Percentiles rank a stretch among this genome's conserved stretches.
Conservation (phyloP, 169 alveolate species). For the Cryptosporidium baileyi region DNA sequence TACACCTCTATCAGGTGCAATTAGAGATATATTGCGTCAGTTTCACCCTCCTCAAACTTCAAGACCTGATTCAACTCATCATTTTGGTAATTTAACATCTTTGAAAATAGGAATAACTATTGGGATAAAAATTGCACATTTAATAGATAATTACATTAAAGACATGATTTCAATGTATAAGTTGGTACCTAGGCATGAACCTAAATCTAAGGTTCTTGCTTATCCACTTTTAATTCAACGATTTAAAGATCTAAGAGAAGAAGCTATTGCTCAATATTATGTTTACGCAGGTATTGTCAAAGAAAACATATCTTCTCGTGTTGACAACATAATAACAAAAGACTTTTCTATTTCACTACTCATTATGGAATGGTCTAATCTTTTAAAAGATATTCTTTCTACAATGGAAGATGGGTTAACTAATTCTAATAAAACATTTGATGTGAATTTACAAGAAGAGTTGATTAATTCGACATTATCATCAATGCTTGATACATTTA, state of each 20-base stretch:
- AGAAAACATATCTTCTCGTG: conserved; percentile 24
- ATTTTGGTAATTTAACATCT: conserved; percentile 47
- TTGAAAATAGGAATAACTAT: conserved; percentile 51
- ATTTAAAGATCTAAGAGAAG: conserved; percentile 57
- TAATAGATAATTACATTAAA: conserved; percentile 17
- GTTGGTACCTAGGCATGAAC: background rate
- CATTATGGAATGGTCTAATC: conserved; percentile 54
- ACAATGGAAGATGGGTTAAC: conserved; percentile 9
- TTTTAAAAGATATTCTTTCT: conserved; percentile 35
- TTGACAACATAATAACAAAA: background rate
- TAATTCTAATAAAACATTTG: background rate
- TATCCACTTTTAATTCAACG: conserved; percentile 40
- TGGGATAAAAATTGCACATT: conserved; percentile 58
- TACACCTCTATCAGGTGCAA: conserved; percentile 44
- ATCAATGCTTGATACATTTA: conserved; percentile 57
- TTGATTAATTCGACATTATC: background rate
- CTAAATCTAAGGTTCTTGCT: background rate
- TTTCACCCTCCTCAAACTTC: conserved; percentile 61
- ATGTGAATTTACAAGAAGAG: background rate
- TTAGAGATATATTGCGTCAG: conserved; percentile 53
- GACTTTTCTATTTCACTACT: conserved; percentile 52
- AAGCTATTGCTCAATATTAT: conserved; percentile 61
- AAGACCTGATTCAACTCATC: conserved; percentile 32
- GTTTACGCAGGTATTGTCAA: conserved; percentile 43
- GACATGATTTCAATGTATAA: conserved; percentile 24